Base-by-base conservation (phyloP, 2,329 filamentous ascomycete genomes). In the Simplicillium aogashimaense region DNA sequence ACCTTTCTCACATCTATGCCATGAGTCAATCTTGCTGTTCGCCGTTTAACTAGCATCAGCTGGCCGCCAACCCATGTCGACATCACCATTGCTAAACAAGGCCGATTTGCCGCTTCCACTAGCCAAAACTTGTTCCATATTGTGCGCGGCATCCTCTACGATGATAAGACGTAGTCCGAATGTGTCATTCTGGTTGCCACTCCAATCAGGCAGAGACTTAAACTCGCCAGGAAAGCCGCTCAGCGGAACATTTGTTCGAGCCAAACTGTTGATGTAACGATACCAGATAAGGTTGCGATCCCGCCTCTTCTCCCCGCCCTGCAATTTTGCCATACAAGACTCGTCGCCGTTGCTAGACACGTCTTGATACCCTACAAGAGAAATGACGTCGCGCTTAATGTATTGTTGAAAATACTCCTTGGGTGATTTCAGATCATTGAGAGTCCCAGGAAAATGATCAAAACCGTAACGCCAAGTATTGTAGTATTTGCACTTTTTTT, bases 391-490 rank as follows among this genome's bases (percentile, higher is more conserved):
- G n/a, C 39, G 39, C 13, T 33, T 32, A 9, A 36, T 36, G 25
- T 41, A 41, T 18, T 39, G 58, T 57, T 43, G 47, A 59, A 41
- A 36, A 49, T 45, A 14, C 45, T 47, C 44, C 34, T 40, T 36
- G 3, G 32, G 12, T 3, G 18, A 4, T 15, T 28, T 28, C 6
- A 25, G 20, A 9, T 25, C 20, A 25, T 25, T 25, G 20, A 25
- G 20, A 5, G 20, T 25, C 20, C 20, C 20, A 5, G 39, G 39
- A 25, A 40, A 36, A 11, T 29, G 18, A 13, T 40, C 39, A 16
- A 40, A 36, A 3, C 39, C 39, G 33, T 40, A 40, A 14, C 39
- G 14, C 39, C 39, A 40, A 13, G 39, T 36, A 29, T 40, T 40
- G 32, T 36, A 40, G 18, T 16, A 29, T 16, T 20, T 17, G 18